These are phyloP conservation scores for Aurantiochytrium sp. DNA, from an alignment of 108 stramenopile genomes.

Conservation along the genomic window DNA sequence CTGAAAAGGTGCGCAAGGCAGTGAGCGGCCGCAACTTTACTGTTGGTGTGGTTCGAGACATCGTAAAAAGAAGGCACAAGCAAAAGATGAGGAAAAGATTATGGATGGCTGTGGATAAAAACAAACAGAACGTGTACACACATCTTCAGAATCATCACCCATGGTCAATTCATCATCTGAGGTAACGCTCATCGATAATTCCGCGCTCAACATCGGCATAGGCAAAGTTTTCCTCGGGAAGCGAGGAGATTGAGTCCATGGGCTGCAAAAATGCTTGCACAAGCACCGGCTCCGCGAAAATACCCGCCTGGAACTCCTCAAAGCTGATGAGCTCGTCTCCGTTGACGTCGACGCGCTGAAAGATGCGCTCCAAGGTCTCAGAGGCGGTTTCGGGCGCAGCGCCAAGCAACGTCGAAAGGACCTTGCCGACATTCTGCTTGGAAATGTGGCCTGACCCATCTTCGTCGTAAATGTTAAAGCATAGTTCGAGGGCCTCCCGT, in stretches of 20 bases:
- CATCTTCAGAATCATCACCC: too few species aligned
- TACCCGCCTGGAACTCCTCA: not conserved
- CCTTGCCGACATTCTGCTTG: not conserved
- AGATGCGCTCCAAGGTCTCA: not conserved
- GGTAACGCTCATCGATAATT: not conserved
- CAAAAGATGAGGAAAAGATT: too few species aligned
- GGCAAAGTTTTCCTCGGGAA: not conserved
- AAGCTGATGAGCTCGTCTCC: not conserved
- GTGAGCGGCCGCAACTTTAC: too few species aligned
- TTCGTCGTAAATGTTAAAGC: not conserved
- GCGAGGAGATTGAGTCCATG: not conserved
- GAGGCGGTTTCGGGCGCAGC: not conserved
- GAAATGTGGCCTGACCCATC: not conserved
- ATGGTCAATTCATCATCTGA: not conserved
- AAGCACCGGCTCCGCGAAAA: constrained; percentile 1
- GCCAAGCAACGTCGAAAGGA: not conserved
- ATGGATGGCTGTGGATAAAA: too few species aligned
- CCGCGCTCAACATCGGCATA: not conserved
- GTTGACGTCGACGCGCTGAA: not conserved
- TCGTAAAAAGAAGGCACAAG: too few species aligned
- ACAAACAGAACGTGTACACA: too few species aligned
- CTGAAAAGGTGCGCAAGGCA: too few species aligned
- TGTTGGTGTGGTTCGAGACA: too few species aligned
- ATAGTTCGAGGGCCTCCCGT: not conserved
- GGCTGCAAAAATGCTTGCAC: constrained; percentile 9